Percentiles rank a stretch among this genome's conserved stretches.
Evolutionary conservation across 495 filamentous ascomycete genomes (phyloP).

Genomic region (Sabuloglossum arenarium): DNA sequence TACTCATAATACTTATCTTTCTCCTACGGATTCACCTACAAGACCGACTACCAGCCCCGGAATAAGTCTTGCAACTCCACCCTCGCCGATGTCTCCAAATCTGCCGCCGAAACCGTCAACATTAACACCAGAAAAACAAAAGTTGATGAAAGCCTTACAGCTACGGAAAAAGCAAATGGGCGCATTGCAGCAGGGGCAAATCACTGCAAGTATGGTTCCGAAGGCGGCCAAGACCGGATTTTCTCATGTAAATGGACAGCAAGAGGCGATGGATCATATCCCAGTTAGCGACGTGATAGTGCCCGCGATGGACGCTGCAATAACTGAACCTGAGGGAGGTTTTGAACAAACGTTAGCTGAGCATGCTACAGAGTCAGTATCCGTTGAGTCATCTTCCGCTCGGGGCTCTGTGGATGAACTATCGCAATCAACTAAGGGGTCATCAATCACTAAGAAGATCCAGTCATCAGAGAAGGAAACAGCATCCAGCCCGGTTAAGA

Average conservation of each 20-base stretch:
- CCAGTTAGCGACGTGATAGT: neutral
- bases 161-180: constrained; percentile 58
- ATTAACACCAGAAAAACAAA: constrained; percentile 73
- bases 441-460: neutral
- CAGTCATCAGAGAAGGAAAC: neutral
- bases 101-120: constrained; percentile 30
- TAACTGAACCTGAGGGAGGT: neutral
- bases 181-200: neutral
- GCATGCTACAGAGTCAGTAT: neutral
- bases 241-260: neutral
- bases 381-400: neutral
- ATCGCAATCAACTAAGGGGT: neutral
- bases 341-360: neutral
- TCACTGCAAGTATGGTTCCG: neutral
- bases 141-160: constrained; percentile 85
- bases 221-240: neutral
- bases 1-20: neutral
- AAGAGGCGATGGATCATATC: neutral
- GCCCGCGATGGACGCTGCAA: neutral
- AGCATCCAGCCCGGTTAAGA: neutral
- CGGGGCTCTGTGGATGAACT: neutral
- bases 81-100: constrained; percentile 18
- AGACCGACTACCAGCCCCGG: constrained; percentile 28
- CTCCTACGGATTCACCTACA: neutral
- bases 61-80: constrained; percentile 21